These are phyloP conservation scores for Myriosclerotinia duriaeana DNA, from an alignment of 2,329 filamentous ascomycete species.

Conservation along the genomic window DNA sequence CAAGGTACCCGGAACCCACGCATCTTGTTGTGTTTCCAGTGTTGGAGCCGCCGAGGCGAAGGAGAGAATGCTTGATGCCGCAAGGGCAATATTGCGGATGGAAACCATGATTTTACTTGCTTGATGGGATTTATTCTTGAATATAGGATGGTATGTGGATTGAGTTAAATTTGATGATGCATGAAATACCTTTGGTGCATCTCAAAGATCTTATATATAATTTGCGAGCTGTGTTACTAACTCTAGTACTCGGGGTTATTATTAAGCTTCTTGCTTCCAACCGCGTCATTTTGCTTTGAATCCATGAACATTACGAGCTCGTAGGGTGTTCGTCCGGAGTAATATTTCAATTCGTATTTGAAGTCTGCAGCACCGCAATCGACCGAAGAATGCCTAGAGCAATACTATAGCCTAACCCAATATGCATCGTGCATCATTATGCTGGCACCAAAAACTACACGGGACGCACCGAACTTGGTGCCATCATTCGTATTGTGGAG, in stretches of 20 bases:
- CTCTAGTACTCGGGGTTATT: not conserved
- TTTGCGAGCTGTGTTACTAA: not conserved
- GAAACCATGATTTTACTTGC: slow-evolving; percentile 27
- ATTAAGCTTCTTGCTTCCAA: not conserved
- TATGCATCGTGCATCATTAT: not conserved
- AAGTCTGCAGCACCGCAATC: too few species aligned
- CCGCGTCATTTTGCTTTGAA: not conserved
- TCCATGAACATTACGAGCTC: not conserved
- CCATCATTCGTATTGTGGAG: not conserved
- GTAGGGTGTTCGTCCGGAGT: not conserved
- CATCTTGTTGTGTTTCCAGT: slow-evolving; percentile 21
- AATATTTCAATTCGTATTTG: not conserved
- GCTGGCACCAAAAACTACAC: not conserved
- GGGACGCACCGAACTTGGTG: not conserved
- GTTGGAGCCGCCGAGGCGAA: slow-evolving; percentile 26
- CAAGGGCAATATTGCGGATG: slow-evolving; percentile 26
- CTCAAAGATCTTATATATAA: slow-evolving; percentile 2
- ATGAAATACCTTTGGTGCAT: not conserved
- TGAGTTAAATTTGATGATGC: not conserved
- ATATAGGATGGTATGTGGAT: not conserved
- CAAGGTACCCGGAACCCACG: slow-evolving; percentile 28
- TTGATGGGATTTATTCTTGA: not conserved
- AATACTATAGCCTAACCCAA: too few species aligned
- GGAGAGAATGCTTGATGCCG: slow-evolving; percentile 24
- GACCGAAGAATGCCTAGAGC: not conserved